Base-by-base conservation (phyloP, 495 filamentous ascomycete genomes). In the Aspergillus nidulans region DNA sequence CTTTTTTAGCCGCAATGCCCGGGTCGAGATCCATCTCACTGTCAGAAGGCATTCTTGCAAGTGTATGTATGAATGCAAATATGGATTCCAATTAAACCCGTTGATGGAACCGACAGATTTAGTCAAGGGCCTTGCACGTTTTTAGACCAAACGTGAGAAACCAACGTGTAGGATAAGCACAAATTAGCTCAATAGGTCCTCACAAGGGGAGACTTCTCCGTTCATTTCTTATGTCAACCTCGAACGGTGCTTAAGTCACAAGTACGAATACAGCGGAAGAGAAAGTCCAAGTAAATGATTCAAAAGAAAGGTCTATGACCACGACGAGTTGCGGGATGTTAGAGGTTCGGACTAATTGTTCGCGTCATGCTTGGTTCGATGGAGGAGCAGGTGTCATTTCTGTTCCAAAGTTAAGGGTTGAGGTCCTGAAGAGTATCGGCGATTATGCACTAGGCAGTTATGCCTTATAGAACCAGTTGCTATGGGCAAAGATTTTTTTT, bases 11-110 rank as follows among this genome's bases (percentile, higher is more conserved):
- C 48, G 42, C 32, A 36, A 30, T 4, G 26, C 19, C 49, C n/a
- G 34, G 26, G 45, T 59, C 55, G 32, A 59, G 55, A 52, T 65
- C 59, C 62, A 60, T 60, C 12, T 38, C 43, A 9, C 42, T 46
- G 20, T 41, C 51, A 25, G 42, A 41, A 19, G 36, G 38, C 20
- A 18, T 50, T 12, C 23, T 57, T 51, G 34, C 41, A 34, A 44
- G 39, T 25, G 10, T 6, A 18, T 15, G 3, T 39, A 5, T 36
- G 3, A 24, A 20, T 19, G 13, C 24, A 34, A n/a, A 20, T 16
- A n/a, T 7, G 40, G 39, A 23, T 41, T 50, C 23, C 34, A 32
- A 19, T n/a, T n/a, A n/a, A n/a, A n/a, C n/a, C n/a, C n/a, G n/a
- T 28, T 28, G 26, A 28, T 9, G 26, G 9, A 9, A 9, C 26